Conservation (phyloP, 306 rosid genomes). For the Pterocarpus macrocarpus region DNA sequence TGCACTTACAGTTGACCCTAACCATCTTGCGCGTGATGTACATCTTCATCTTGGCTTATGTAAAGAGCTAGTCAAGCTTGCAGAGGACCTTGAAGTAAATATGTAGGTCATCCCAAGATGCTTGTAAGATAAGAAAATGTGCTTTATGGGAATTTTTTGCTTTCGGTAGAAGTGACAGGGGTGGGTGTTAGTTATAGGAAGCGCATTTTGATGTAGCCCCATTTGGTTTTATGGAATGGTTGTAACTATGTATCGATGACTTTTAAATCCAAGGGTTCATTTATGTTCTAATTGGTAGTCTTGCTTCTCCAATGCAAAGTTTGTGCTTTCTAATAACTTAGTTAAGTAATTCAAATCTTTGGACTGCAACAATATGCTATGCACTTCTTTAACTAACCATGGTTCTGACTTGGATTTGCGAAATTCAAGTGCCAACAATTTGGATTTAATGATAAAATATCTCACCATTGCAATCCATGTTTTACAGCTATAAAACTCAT, state of each 20-base stretch:
- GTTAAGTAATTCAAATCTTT: background rate
- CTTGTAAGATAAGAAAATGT: slow-evolving; percentile 49
- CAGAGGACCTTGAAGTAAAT: slow-evolving; percentile 76
- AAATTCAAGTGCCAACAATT: background rate
- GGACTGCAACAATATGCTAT: background rate
- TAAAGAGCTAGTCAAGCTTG: slow-evolving; percentile 88
- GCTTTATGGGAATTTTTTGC: slow-evolving; percentile 48
- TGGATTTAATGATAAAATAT: background rate
- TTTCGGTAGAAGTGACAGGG: slow-evolving; percentile 40
- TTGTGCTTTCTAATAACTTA: background rate
- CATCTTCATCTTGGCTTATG: slow-evolving; percentile 95
- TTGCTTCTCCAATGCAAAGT: background rate
- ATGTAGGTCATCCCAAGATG: slow-evolving; percentile 50
- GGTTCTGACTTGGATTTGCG: background rate
- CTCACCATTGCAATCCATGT: background rate
- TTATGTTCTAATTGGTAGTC: background rate
- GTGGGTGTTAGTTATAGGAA: slow-evolving; percentile 47
- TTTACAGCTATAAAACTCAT: background rate
- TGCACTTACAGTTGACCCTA: slow-evolving; percentile 87
- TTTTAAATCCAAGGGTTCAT: slow-evolving; percentile 24
- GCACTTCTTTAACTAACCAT: background rate
- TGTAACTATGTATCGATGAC: slow-evolving; percentile 36
- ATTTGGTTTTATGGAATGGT: slow-evolving; percentile 39
- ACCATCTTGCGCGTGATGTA: slow-evolving; percentile 86
- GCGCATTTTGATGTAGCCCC: slow-evolving; percentile 50